phyloP scores from a whole-genome alignment of 768 basidiomycete species.

The Lactarius pseudohatsudake region DNA sequence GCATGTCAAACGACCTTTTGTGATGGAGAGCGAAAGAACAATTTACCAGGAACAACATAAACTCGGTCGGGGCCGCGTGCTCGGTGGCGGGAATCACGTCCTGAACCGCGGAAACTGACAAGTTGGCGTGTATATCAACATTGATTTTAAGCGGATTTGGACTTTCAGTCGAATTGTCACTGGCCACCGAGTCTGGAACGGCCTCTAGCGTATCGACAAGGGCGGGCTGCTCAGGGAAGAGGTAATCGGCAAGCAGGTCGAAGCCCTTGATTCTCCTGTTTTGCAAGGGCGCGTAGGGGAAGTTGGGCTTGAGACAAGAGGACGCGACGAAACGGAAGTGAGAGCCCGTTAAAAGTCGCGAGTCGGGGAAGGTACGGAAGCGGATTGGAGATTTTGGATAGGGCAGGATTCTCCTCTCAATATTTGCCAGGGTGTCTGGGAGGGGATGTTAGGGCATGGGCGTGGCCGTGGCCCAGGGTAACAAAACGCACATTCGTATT shows the following conservation, averaged over 20 bases:
- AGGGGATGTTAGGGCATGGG: not conserved
- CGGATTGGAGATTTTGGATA: constrained; percentile 50
- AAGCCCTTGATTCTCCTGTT: constrained; percentile 59
- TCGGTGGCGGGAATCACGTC: constrained; percentile 11
- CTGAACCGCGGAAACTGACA: constrained; percentile 16
- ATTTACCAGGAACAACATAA: constrained; percentile 56
- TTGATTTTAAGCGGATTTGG: not conserved
- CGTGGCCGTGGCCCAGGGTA: constrained; percentile 19
- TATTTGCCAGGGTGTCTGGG: constrained; percentile 44
- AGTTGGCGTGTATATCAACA: not conserved
- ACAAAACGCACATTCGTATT: constrained; percentile 63
- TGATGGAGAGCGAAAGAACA: not conserved
- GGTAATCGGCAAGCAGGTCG: constrained; percentile 58
- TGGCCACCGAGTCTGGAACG: constrained; percentile 7
- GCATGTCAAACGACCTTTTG: not conserved
- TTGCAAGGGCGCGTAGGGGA: constrained; percentile 63
- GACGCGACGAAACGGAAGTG: constrained; percentile 70
- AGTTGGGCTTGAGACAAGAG: constrained; percentile 69
- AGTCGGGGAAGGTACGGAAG: constrained; percentile 77
- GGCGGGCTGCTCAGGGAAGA: constrained; percentile 38
- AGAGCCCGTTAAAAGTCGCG: constrained; percentile 49
- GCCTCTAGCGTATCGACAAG: constrained; percentile 14
- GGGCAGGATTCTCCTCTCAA: constrained; percentile 48
- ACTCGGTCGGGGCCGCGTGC: constrained; percentile 44
- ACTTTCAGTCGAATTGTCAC: constrained; percentile 17